phyloP scores from a whole-genome alignment of 176 grass and related monocot genomes.

The Thinopyrum elongatum region DNA sequence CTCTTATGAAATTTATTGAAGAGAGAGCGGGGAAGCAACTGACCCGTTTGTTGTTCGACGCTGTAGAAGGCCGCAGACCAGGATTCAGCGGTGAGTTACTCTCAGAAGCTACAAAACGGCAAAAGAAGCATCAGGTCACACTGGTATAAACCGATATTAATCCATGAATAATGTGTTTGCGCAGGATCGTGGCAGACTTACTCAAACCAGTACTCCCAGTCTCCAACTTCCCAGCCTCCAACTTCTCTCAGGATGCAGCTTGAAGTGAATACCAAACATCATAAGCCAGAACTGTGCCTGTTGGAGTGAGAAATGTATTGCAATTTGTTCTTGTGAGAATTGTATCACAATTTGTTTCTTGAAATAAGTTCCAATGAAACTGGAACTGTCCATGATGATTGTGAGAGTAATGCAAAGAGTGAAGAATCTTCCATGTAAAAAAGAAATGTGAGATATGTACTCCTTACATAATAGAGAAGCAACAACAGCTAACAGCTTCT shows the following conservation, averaged over 20 bases:
- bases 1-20: conserved; percentile 56
- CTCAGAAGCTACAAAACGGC: background rate
- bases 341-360: no score
- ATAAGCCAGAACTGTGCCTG: background rate
- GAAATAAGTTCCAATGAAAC: background rate
- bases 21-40: conserved; percentile 41
- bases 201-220: background rate
- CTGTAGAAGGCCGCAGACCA: conserved; percentile 60
- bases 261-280: conserved; percentile 11
- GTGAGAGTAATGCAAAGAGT: background rate
- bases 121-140: background rate
- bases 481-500: background rate
- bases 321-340: background rate
- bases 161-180: background rate
- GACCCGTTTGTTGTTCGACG: conserved; percentile 40
- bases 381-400: background rate
- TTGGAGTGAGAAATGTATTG: background rate
- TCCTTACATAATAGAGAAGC: background rate
- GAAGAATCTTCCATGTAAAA: background rate
- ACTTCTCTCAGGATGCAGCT: background rate
- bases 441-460: background rate
- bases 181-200: background rate
- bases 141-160: background rate
- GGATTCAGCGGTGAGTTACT: conserved; percentile 52
- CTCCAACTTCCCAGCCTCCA: background rate